Evolutionary conservation across 164 flowering plant species (phyloP), one percentile per base, ranked within the genome.

Genomic region (Nymphaea thermarum): DNA sequence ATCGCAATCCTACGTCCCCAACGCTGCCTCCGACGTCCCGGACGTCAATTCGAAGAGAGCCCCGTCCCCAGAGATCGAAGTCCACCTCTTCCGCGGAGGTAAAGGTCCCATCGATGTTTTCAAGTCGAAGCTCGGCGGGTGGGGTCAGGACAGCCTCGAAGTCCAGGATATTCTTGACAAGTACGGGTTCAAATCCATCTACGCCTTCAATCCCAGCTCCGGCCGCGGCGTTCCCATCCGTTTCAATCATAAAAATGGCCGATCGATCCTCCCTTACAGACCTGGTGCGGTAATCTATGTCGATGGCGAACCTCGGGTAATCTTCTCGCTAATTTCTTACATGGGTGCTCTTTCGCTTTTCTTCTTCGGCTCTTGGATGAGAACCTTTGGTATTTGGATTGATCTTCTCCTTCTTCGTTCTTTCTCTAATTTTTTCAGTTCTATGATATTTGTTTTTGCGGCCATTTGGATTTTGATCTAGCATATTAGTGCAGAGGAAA

Each of bases 281-380:
- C 82, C 84, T 65, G 87, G 87, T 36, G 63, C 87, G 60, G 81
- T 77, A 6, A 67, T 85, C 71, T 66, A 25, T 73, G 47, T 85
- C 10, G 89, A 85, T 44, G 89, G 89, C 6, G 87, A 85, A 67
- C 89, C 89, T 3, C 82, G 83, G 89, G 89, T 85, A 18, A n/a
- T 25, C 5, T 6, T 42, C 43, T 42, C 63, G 25, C 69, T 65
- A n/a, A n/a, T 61, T 61, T 61, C 6, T 61, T 61, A 47, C 12
- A 12, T 47, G 7, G 55, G 55, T 47, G 11, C 2, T 47, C 55
- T 6, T 7, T 47, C 55, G 12, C 3, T 6, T 47, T 5, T 47
- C 55, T 47, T 47, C 11, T 6, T 12, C 7, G 55, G 12, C 55
- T 47, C 3, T 47, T 47, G 55, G 12, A 47, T 12, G 7, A 12